Evolutionary conservation across 2,329 filamentous ascomycete species (phyloP), one percentile per base, ranked within the genome.

Genomic region (Fusarium papillatum): DNA sequence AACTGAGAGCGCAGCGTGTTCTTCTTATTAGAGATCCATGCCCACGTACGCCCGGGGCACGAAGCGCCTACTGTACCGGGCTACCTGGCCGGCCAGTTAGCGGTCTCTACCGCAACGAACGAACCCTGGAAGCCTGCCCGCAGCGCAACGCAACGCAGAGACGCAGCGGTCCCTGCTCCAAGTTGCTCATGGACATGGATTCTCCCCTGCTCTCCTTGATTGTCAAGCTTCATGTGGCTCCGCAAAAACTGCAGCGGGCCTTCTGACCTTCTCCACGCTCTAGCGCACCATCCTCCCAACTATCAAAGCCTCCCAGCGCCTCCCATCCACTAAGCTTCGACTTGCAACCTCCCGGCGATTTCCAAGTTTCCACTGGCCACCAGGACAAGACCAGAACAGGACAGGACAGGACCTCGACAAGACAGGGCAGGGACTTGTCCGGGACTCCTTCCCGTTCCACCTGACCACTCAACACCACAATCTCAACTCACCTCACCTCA

Each of bases 201-300:
- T 13, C 69, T 71, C 22, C 48, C 59, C 46, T 62, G 60, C 26
- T 43, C 43, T 24, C 55, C 69, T 73, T 65, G 41, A 41, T 48
- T 55, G 68, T 74, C 59, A 64, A 64, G 36, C 66, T 57, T 43
- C 48, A 67, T 50, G 67, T 72, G 71, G 65, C 71, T 71, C 74
- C 68, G 65, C 74, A 72, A 69, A 74, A 64, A 61, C 74, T 71
- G 60, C 34, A 67, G 50, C 65, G 63, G 34, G 43, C 46, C 69
- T 75, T 75, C 74, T 76, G 34, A 39, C 46, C 69, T 75, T 75
- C 74, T 76, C 74, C 74, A 70, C 64, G 74, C 74, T 76, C 43
- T 34, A 67, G 48, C 48, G 61, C 41, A 57, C 63, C 43, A 38
- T 41, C 34, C 48, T 64, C 43, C 53, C 26, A 60, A 48, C 39